Conservation (phyloP, 1,284 basidiomycete species). For the Ceratobasidium sp. region DNA sequence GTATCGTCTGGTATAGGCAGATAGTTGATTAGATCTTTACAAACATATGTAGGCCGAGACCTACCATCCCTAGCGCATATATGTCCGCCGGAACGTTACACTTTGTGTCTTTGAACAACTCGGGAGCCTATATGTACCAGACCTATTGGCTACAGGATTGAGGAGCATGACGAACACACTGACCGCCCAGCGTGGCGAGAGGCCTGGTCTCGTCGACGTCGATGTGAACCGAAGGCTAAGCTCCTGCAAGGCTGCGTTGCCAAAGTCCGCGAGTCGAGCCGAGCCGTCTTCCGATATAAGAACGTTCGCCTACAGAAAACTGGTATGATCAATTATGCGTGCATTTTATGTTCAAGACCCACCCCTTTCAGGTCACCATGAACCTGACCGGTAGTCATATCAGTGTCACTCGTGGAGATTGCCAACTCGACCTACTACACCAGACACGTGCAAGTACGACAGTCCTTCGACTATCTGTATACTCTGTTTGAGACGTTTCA, state of each 20-base stretch:
- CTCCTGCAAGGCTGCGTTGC: not conserved
- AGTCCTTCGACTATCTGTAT: not conserved
- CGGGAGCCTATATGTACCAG: not conserved
- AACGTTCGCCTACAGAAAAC: not conserved
- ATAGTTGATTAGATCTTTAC: too few relatives aligned
- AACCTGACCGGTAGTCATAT: not conserved
- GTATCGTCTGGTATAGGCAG: not conserved
- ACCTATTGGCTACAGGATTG: too few relatives aligned
- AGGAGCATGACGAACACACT: not conserved
- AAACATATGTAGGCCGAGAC: too few relatives aligned
- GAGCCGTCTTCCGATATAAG: not conserved
- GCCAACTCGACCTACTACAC: not conserved
- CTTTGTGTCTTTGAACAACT: not conserved
- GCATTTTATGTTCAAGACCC: not conserved
- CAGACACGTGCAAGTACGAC: not conserved
- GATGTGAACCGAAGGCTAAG: not conserved
- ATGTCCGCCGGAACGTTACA: not conserved
- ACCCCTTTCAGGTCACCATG: constrained; percentile 36
- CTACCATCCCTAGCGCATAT: constrained; percentile 21
- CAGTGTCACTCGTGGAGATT: too few relatives aligned
- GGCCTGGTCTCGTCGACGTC: not conserved
- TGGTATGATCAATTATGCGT: not conserved
- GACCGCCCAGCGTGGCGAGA: constrained; percentile 1
- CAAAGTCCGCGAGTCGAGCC: constrained; percentile 1
- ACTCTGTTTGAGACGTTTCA: not conserved